Conservation (phyloP, 2,329 filamentous ascomycete species). For the Claviceps citrina region DNA sequence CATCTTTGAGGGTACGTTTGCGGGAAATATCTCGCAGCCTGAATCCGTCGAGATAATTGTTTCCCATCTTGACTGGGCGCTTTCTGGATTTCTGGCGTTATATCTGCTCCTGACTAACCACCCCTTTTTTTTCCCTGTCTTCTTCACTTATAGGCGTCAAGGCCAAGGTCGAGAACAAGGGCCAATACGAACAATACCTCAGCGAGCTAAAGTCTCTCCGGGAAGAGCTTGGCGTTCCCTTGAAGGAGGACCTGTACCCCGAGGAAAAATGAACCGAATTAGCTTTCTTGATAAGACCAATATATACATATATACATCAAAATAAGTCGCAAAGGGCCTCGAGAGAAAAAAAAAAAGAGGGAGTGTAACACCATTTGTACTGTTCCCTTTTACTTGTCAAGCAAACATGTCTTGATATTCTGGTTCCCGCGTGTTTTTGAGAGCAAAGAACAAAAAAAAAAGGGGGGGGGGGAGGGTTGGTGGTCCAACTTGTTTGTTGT, state of each 20-base stretch:
- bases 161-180: conserved; percentile 97
- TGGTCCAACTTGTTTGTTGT: conserved; percentile 18
- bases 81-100: too few species aligned
- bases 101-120: background rate
- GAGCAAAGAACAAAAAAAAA: too few species aligned
- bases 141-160: conserved; percentile 81
- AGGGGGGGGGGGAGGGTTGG: too few species aligned
- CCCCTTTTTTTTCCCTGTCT: too few species aligned
- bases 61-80: too few species aligned
- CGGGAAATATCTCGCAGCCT: too few species aligned
- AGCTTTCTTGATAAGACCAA: conserved; percentile 3
- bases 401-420: too few species aligned
- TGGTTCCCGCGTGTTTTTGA: too few species aligned
- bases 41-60: too few species aligned
- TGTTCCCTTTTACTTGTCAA: conserved; percentile 2
- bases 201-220: conserved; percentile 82
- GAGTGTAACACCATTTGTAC: background rate
- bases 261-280: conserved; percentile 33
- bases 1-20: conserved; percentile 79
- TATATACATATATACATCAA: too few species aligned
- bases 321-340: background rate
- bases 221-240: conserved; percentile 78
- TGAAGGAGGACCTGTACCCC: conserved; percentile 90
- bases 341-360: background rate
- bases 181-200: conserved; percentile 93